Evolutionary conservation across 306 rosid species (phyloP).

Genomic region (Mimosa bimucronata): DNA sequence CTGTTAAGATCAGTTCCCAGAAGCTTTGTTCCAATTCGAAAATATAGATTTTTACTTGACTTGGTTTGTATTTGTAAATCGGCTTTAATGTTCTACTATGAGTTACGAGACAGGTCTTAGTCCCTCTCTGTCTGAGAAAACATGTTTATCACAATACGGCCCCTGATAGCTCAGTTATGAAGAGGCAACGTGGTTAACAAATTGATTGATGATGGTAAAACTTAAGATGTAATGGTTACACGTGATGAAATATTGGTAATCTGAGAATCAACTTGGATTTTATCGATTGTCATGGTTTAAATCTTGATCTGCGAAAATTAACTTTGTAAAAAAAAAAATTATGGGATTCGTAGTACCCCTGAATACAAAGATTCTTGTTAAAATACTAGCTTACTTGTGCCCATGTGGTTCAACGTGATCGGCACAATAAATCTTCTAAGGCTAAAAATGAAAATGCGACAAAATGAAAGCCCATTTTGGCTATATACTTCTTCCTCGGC

Average conservation of each 20-base stretch:
- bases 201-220: background rate
- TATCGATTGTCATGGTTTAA: background rate
- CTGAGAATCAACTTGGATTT: background rate
- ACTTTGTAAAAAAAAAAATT: background rate
- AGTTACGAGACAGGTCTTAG: conserved; percentile 30
- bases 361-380: background rate
- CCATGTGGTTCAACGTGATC: background rate
- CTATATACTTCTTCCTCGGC: background rate
- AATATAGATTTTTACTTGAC: conserved; percentile 31
- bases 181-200: background rate
- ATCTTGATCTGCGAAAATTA: background rate
- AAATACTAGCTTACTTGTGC: background rate
- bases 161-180: conserved; percentile 2
- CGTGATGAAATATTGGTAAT: background rate
- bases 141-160: background rate
- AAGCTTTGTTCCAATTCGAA: conserved; percentile 32
- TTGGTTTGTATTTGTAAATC: conserved; percentile 42
- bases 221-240: background rate
- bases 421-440: background rate
- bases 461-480: background rate
- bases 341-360: background rate
- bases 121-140: background rate
- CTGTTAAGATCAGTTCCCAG: no score
- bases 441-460: background rate
- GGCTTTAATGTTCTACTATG: conserved; percentile 29